A percentile compares a stretch with the other conserved stretches of the same genome.
Conservation (phyloP, 2,329 filamentous ascomycete species). For the Chaetomiaceae sp. region DNA sequence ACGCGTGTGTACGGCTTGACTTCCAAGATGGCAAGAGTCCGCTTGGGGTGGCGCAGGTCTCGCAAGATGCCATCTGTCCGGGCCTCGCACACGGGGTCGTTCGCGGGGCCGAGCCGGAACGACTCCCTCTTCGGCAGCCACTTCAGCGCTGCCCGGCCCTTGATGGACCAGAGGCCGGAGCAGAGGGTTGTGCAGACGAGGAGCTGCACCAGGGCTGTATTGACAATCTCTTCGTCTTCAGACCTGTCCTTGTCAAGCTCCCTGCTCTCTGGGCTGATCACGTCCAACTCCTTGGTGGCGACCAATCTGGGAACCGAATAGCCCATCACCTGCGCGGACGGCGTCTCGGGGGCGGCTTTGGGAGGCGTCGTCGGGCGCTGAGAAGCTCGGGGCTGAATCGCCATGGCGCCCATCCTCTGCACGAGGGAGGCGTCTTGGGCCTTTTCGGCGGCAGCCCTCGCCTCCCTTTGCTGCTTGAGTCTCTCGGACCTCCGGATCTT, state of each 20-base stretch:
- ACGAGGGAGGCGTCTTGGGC: no score
- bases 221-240: constrained; percentile 2
- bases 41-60: not conserved
- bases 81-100: not conserved
- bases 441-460: no score
- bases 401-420: no score
- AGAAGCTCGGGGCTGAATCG: no score
- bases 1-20: not conserved
- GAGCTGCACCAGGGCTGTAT: not conserved
- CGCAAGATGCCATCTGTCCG: not conserved
- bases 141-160: not conserved
- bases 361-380: no score
- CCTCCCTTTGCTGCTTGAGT: no score
- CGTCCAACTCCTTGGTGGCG: not conserved
- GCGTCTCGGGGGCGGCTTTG: no score
- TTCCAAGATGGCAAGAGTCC: not conserved
- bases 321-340: not conserved
- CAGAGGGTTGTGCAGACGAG: not conserved
- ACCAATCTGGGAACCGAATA: not conserved
- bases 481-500: no score
- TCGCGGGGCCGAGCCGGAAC: not conserved
- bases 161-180: not conserved
- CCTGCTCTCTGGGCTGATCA: not conserved
- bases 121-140: not conserved
- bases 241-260: not conserved